Evolutionary conservation across 164 flowering plant genomes (phyloP).

Genomic region (Taxillus chinensis): DNA sequence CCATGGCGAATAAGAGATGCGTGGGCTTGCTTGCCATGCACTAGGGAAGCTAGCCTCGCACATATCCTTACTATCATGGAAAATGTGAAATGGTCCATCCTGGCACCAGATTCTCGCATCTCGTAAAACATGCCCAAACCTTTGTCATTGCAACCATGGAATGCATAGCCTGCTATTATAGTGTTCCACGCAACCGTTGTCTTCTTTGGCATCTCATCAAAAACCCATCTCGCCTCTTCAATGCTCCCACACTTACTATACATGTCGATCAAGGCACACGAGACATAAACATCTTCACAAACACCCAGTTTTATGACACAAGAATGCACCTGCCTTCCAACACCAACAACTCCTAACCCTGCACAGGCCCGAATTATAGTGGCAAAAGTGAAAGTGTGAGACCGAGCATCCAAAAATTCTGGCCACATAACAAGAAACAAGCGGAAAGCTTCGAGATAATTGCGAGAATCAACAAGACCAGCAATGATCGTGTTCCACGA

Average conservation of each 20-base stretch:
- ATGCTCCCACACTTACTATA: slow-evolving; percentile 57
- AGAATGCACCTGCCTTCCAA: slow-evolving; percentile 50
- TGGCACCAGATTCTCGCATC: slow-evolving; percentile 51
- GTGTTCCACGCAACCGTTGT: slow-evolving; percentile 60
- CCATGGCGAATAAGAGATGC: slow-evolving; percentile 51
- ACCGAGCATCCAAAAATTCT: slow-evolving; percentile 27
- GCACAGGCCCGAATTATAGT: slow-evolving; percentile 41
- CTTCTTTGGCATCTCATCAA: slow-evolving; percentile 56
- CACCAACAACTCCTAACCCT: slow-evolving; percentile 25
- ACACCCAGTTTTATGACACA: slow-evolving; percentile 42
- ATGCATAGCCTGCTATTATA: slow-evolving; percentile 59
- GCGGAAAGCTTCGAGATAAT: slow-evolving; percentile 33
- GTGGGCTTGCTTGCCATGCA: slow-evolving; percentile 62
- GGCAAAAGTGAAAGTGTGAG: slow-evolving; percentile 21
- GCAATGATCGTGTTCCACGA: slow-evolving; percentile 44
- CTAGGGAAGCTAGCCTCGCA: slow-evolving; percentile 39
- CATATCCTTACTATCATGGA: slow-evolving; percentile 48
- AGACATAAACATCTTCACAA: slow-evolving; percentile 29
- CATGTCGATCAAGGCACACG: slow-evolving; percentile 56
- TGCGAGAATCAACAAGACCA: slow-evolving; percentile 41
- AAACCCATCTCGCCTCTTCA: slow-evolving; percentile 43
- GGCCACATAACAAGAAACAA: slow-evolving; percentile 42
- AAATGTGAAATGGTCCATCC: slow-evolving; percentile 55
- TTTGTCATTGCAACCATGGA: slow-evolving; percentile 56
- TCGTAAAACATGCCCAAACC: slow-evolving; percentile 42